Evolutionary conservation across 2,329 filamentous ascomycete genomes (phyloP), one percentile per base, ranked within the genome.

Genomic region (Hymenotorrendiella dingleyae): DNA sequence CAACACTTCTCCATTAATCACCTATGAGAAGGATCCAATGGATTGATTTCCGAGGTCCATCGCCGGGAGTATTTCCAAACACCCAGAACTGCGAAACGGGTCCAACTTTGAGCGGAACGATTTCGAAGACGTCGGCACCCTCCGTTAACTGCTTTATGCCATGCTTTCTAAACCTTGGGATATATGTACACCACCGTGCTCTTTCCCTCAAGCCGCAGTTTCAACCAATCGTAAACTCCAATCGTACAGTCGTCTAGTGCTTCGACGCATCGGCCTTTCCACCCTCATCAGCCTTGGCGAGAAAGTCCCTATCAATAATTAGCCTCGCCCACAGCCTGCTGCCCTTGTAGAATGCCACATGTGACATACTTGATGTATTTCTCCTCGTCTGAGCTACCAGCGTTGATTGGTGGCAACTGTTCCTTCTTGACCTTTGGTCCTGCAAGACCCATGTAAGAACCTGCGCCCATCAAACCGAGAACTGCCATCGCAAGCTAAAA

Each of bases 281-380:
- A 9, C 48, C 46, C 16, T 26, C 38, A 10, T 55, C 49, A 20
- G 54, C 53, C 16, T 48, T 47, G 42, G 54, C 50, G 33, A 56
- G 38, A 45, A 54, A 56, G 35, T 56, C 49, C 49, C 54, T 56
- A 28, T 7, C 27, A n/a, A 17, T 2, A 4, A 39, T 56, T 43
- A 56, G 46, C 14, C 21, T 16, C 30, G 19, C 21, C 14, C 7
- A 24, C 4, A 21, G 10, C 5, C 28, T 16, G 9, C 5, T 29
- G 2, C 22, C 7, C 16, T 6, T 21, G 12, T 32, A 29, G 28
- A 21, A 21, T 14, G n/a, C 24, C 2, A 14, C 27, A 20, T 12
- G 9, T 27, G n/a, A 57, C 59, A 39, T 58, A 62, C 60, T 61
- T 60, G 45, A 62, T 61, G 46, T 61, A 62, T 40, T 45, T 60